These are phyloP conservation scores for Blastomyces parvus DNA, from an alignment of 2,329 filamentous ascomycete species.

Conservation along the genomic window DNA sequence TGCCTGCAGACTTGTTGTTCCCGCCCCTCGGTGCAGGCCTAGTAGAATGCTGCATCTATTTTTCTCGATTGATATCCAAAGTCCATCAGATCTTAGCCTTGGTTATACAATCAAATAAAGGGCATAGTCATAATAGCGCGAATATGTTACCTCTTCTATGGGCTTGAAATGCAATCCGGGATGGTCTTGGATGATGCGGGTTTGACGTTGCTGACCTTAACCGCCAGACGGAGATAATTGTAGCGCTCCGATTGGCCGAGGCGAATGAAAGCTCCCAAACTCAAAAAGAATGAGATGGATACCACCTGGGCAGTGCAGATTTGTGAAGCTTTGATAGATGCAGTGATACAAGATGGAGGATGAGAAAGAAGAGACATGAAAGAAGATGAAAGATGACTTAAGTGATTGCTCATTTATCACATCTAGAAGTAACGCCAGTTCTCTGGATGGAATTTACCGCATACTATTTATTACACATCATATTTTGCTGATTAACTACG, in stretches of 20 bases:
- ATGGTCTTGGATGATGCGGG: background rate
- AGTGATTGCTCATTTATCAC: background rate
- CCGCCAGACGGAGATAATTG: constrained; percentile 5
- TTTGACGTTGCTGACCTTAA: constrained; percentile 5
- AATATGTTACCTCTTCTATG: constrained; percentile 1
- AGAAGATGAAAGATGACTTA: background rate
- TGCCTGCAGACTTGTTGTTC: constrained; percentile 35
- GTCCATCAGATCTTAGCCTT: constrained; percentile 5
- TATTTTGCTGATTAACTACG: background rate
- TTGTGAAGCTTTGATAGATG: background rate
- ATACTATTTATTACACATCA: background rate
- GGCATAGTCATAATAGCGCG: background rate
- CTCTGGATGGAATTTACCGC: background rate
- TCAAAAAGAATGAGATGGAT: background rate
- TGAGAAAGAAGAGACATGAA: background rate
- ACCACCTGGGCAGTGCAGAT: background rate
- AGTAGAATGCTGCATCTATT: constrained; percentile 36
- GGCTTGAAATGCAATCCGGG: background rate
- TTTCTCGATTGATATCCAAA: constrained; percentile 20
- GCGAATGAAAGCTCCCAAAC: background rate
- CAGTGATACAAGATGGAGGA: background rate
- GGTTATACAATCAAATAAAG: background rate
- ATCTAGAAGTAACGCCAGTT: background rate
- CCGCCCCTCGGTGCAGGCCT: constrained; percentile 33
- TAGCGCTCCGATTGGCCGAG: constrained; percentile 3